Evolutionary conservation across 805 yeast species (phyloP).

Genomic region (Myxozyma vanderwaltii): DNA sequence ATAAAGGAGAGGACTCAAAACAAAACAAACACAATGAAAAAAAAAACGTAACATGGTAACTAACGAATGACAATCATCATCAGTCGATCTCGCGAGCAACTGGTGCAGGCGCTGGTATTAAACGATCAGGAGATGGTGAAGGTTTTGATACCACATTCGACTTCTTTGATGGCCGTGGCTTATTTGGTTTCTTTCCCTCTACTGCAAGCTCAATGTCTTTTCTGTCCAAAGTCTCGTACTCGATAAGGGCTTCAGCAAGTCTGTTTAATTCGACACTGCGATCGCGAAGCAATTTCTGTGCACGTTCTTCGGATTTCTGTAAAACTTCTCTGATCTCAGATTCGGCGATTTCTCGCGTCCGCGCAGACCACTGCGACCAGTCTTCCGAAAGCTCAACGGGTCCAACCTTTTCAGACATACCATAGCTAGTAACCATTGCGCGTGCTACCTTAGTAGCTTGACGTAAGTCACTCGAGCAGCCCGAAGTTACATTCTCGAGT

Average conservation of each 20-base stretch:
- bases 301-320: conserved; percentile 75
- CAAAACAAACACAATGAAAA: not conserved
- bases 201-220: conserved; percentile 88
- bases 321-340: conserved; percentile 81
- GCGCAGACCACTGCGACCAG: conserved; percentile 95
- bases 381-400: conserved; percentile 87
- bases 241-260: conserved; percentile 88
- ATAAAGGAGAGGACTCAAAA: not conserved
- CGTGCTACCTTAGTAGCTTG: conserved; percentile 91
- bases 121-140: conserved; percentile 5
- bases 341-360: conserved; percentile 86
- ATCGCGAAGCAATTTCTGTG: conserved; percentile 65
- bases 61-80: not conserved
- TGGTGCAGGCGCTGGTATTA: conserved; percentile 8
- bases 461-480: conserved; percentile 89
- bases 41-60: too few relatives aligned
- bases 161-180: conserved; percentile 11
- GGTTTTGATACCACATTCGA: conserved; percentile 2
- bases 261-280: conserved; percentile 73
- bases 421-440: conserved; percentile 95
- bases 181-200: conserved; percentile 60
- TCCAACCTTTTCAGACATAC: conserved; percentile 93
- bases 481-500: conserved; percentile 87
- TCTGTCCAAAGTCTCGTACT: conserved; percentile 90
- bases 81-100: conserved; percentile 5